Evolutionary conservation across 2,329 filamentous ascomycete species (phyloP).

Genomic region (Diaporthe vexans): DNA sequence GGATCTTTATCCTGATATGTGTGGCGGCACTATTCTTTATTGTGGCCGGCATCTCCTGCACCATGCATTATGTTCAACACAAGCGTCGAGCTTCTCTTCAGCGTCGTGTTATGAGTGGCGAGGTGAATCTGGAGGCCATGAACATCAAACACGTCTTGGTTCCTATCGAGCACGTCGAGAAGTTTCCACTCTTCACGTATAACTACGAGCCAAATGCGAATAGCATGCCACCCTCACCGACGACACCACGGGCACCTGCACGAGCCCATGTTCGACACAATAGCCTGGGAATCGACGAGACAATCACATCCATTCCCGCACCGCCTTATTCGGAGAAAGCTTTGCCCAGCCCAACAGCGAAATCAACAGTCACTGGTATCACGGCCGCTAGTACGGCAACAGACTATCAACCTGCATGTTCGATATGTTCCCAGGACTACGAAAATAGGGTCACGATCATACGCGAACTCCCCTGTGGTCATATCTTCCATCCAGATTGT

Average conservation of each 20-base stretch:
- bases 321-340: constrained; percentile 44
- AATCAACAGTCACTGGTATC: constrained; percentile 41
- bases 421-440: constrained; percentile 92
- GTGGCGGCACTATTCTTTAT: constrained; percentile 79
- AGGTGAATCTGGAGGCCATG: constrained; percentile 87
- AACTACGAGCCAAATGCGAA: constrained; percentile 65
- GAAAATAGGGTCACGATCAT: constrained; percentile 78
- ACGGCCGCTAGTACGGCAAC: constrained; percentile 58
- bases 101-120: constrained; percentile 79
- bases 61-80: constrained; percentile 84
- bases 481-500: constrained; percentile 94
- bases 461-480: constrained; percentile 87
- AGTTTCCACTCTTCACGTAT: constrained; percentile 86
- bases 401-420: constrained; percentile 83
- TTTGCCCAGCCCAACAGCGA: constrained; percentile 43
- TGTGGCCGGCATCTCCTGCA: constrained; percentile 74
- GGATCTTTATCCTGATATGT: constrained; percentile 83
- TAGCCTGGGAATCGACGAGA: constrained; percentile 32
- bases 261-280: constrained; percentile 31
- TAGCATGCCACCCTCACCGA: constrained; percentile 55
- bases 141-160: constrained; percentile 88
- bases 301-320: constrained; percentile 13
- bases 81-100: constrained; percentile 77
- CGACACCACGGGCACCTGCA: constrained; percentile 46
- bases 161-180: constrained; percentile 77